Conservation (phyloP, 768 basidiomycete genomes). For the Dentipellis sp. region DNA sequence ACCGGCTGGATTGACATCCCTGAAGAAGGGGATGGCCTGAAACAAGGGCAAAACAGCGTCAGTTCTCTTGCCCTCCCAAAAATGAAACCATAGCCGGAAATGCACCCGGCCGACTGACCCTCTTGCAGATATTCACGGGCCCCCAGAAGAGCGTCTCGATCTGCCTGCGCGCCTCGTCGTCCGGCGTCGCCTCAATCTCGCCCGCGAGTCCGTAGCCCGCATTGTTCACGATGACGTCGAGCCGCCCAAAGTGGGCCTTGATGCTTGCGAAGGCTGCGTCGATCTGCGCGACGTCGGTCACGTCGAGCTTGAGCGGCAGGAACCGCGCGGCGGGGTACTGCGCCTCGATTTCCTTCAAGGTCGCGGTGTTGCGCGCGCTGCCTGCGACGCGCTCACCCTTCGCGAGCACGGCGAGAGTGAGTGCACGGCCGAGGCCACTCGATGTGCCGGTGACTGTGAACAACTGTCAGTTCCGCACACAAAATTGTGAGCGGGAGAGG, state of each 20-base stretch:
- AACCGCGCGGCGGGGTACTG: background rate
- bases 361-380: background rate
- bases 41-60: background rate
- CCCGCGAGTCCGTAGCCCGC: background rate
- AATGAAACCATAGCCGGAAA: no score
- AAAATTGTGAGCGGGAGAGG: background rate
- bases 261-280: background rate
- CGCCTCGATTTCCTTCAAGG: background rate
- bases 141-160: slow-evolving; percentile 4
- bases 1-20: slow-evolving; percentile 1
- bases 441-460: background rate
- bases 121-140: background rate
- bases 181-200: slow-evolving; percentile 2
- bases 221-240: slow-evolving; percentile 5
- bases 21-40: slow-evolving; percentile 2
- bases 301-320: background rate
- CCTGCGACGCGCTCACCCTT: background rate
- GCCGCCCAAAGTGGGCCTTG: background rate
- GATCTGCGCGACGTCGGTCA: background rate
- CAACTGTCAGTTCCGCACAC: background rate
- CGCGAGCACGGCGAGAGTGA: background rate
- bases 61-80: background rate
- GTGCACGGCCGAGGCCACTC: background rate
- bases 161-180: background rate
- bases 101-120: background rate